These are phyloP conservation scores for Yamadazyma epiphylla DNA, from an alignment of 1,139 yeast genomes.

Conservation along the genomic window DNA sequence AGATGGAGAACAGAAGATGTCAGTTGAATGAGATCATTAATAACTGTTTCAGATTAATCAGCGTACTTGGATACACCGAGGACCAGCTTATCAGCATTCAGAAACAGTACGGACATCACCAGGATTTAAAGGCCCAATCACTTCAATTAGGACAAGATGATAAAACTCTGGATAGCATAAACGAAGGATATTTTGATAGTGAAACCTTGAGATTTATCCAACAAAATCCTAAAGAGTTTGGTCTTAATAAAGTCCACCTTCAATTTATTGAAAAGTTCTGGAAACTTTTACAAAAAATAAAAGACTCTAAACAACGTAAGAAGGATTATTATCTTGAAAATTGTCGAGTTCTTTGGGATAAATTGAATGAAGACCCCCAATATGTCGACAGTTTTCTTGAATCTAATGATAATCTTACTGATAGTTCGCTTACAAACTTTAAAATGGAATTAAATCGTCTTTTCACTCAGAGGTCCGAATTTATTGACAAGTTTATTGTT, in stretches of 20 bases:
- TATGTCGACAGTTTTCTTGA: conserved; percentile 33
- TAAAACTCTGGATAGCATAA: conserved; percentile 4
- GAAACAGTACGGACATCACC: conserved; percentile 14
- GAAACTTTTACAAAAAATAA: conserved; percentile 24
- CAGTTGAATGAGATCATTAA: conserved; percentile 22
- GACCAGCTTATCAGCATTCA: conserved; percentile 34
- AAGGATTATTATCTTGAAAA: conserved; percentile 27
- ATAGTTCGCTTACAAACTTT: conserved; percentile 34
- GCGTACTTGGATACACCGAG: conserved; percentile 26
- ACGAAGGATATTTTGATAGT: conserved; percentile 27
- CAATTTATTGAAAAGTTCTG: conserved; percentile 27
- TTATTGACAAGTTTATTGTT: conserved; percentile 63
- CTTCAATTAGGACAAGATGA: conserved; percentile 3
- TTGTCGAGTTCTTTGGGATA: conserved; percentile 49
- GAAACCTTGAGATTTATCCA: conserved; percentile 36
- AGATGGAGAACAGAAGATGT: conserved; percentile 21
- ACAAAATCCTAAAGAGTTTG: conserved; percentile 38
- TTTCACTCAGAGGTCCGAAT: conserved; percentile 54
- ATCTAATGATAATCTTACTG: conserved; percentile 36
- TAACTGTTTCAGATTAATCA: conserved; percentile 26
- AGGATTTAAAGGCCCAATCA: conserved; percentile 2
- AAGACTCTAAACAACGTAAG: conserved; percentile 30
- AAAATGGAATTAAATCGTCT: conserved; percentile 57
- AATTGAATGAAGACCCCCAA: conserved; percentile 37
- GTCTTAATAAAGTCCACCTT: conserved; percentile 34